phyloP scores from a whole-genome alignment of 495 filamentous ascomycete genomes.

The Aspergillus coremiiformis region DNA sequence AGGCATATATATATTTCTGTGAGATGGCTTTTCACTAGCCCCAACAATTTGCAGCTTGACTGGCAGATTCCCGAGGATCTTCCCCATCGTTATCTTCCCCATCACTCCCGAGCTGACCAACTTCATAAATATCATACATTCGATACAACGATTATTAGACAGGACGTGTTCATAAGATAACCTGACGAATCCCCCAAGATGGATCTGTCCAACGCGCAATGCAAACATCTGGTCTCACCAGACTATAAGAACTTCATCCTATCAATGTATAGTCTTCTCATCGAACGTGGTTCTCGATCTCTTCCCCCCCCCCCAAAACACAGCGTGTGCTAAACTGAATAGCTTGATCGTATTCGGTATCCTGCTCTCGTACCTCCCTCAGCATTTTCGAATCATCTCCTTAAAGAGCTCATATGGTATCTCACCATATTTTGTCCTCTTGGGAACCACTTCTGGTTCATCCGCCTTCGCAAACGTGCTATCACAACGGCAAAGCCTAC shows the following conservation, averaged over 20 bases:
- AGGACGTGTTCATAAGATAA: not conserved
- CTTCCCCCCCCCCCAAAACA: not conserved
- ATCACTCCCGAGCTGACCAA: not conserved
- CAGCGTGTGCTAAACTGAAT: not conserved
- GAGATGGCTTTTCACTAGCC: not conserved
- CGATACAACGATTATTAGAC: not conserved
- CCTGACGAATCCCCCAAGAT: slow-evolving; percentile 10
- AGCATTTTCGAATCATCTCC: slow-evolving; percentile 83
- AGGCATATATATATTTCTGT: not conserved
- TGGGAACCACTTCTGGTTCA: slow-evolving; percentile 82
- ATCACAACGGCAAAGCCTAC: slow-evolving; percentile 65
- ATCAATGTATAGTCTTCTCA: slow-evolving; percentile 44
- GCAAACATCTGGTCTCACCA: slow-evolving; percentile 37
- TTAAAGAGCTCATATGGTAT: slow-evolving; percentile 90
- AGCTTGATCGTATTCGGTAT: slow-evolving; percentile 88
- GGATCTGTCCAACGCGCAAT: slow-evolving; percentile 25
- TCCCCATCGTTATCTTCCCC: not conserved
- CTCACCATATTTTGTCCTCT: slow-evolving; percentile 85
- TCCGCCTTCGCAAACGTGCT: slow-evolving; percentile 88
- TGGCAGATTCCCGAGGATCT: not conserved
- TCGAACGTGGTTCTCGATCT: not conserved
- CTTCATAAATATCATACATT: not conserved
- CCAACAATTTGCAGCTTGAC: not conserved
- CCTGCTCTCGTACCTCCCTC: slow-evolving; percentile 86
- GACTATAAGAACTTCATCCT: slow-evolving; percentile 54